Evolutionary conservation across 164 flowering plant species (phyloP).

Genomic region (Cinnamomum micranthum): DNA sequence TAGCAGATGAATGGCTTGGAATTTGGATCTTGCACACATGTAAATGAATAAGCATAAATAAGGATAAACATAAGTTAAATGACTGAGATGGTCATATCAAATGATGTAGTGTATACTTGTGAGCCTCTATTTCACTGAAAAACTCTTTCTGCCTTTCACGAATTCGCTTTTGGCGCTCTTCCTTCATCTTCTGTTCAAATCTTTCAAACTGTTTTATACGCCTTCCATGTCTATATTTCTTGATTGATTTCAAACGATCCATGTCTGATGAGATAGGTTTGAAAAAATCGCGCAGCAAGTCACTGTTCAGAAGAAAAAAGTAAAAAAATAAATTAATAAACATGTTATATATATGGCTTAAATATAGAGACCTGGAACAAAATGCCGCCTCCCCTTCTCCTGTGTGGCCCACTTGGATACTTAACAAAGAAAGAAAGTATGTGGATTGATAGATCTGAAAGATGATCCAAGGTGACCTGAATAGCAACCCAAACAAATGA

Average conservation of each 20-base stretch:
- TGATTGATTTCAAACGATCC: conserved; percentile 74
- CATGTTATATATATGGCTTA: neutral
- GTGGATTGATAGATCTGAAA: too few relatives aligned
- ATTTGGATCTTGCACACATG: too few relatives aligned
- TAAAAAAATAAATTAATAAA: neutral
- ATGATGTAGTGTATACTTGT: conserved; percentile 52
- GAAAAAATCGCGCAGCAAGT: conserved; percentile 79
- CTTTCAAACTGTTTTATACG: conserved; percentile 84
- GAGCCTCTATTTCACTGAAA: conserved; percentile 85
- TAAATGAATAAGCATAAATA: too few relatives aligned
- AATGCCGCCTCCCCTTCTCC: too few relatives aligned
- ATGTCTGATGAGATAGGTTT: conserved; percentile 69
- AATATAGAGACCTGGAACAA: neutral
- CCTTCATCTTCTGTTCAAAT: conserved; percentile 95
- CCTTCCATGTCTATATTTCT: conserved; percentile 92
- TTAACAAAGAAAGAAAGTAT: too few relatives aligned
- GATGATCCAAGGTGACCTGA: too few relatives aligned
- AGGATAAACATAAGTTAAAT: too few relatives aligned
- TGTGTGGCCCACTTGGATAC: too few relatives aligned
- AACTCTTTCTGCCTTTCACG: conserved; percentile 98
- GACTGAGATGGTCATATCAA: too few relatives aligned
- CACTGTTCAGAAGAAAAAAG: conserved; percentile 45
- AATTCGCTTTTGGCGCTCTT: conserved; percentile 92
- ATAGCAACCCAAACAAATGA: too few relatives aligned
- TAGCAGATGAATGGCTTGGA: too few relatives aligned